These are phyloP conservation scores for Paraphaeosphaeria sporulosa DNA, from an alignment of 2,329 filamentous ascomycete species.

Conservation along the genomic window DNA sequence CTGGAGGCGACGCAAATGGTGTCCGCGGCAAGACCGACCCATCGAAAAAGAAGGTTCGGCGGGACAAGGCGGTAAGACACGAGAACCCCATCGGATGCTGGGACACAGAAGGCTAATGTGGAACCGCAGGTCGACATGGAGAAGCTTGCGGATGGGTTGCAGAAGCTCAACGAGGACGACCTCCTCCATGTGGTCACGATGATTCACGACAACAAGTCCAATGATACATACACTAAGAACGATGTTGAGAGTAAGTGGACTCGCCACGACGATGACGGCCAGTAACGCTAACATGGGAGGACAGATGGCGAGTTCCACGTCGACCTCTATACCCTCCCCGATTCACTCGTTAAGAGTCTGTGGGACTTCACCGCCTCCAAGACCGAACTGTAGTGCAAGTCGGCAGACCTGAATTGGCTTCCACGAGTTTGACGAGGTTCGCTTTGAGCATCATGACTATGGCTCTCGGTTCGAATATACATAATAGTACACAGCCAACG, in stretches of 20 bases:
- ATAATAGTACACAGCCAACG: background rate
- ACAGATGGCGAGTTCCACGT: conserved; percentile 96
- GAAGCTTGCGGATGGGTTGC: conserved; percentile 90
- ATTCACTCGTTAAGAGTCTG: conserved; percentile 86
- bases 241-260: conserved; percentile 84
- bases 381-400: conserved; percentile 38
- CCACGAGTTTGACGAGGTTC: background rate
- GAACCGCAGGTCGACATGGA: conserved; percentile 79
- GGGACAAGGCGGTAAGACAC: conserved; percentile 63
- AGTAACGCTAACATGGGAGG: conserved; percentile 33
- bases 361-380: conserved; percentile 77
- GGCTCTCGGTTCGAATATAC: background rate
- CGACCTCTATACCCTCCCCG: conserved; percentile 96
- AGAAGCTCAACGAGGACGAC: conserved; percentile 91
- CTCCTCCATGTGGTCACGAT: conserved; percentile 94
- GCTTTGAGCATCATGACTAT: background rate
- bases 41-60: conserved; percentile 78
- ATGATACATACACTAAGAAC: conserved; percentile 95
- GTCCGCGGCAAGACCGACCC: conserved; percentile 71
- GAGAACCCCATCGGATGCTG: background rate
- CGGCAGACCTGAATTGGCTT: background rate
- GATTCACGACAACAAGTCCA: conserved; percentile 95
- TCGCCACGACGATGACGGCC: background rate
- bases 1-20: conserved; percentile 70
- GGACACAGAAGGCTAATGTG: background rate